Evolutionary conservation across 345 rosid species (phyloP), one percentile per base, ranked within the genome.

Genomic region (Linum tenue): DNA sequence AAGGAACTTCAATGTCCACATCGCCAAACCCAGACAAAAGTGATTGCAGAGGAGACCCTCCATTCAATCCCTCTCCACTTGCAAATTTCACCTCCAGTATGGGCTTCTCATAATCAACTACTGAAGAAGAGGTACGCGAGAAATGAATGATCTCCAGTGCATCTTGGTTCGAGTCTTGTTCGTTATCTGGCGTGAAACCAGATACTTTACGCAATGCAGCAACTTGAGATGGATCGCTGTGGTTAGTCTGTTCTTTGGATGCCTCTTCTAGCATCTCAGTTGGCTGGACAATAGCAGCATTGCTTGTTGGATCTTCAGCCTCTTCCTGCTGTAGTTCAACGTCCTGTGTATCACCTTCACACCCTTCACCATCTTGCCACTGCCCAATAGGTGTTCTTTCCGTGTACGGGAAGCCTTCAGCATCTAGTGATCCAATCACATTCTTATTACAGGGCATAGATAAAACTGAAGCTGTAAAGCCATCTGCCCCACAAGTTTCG

Each of bases 1-100:
- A 42, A 39, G 75, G 67, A 56, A 55, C 53, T 63, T 65, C 75
- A 35, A 3, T 8, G n/a, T 72, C 64, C 36, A 69, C 48, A 35
- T 67, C 80, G 2, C 72, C 66, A 39, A 66, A 44, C 61, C 69
- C 81, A 10, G 56, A 70, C 65, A 79, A 70, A 60, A 89, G 82
- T 63, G 78, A 72, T 69, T 85, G 91, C 43, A 90, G 80, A 62
- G 78, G 71, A 73, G 74, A 63, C 53, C 57, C 73, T 35, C 15
- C 51, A 50, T 67, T 64, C 39, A 79, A 37, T 39, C 60, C 66
- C 41, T 69, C 74, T 68, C 71, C 72, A 22, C 81, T 68, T 8
- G 55, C 68, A 58, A 92, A 92, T 60, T 80, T 75, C 66, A 92
- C 98, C 61, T 90, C 96, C 22, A 92, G 80, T 62, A 92, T 79